Base-by-base conservation (phyloP, 352 stramenopile species). In the Pythium plurisporium region DNA sequence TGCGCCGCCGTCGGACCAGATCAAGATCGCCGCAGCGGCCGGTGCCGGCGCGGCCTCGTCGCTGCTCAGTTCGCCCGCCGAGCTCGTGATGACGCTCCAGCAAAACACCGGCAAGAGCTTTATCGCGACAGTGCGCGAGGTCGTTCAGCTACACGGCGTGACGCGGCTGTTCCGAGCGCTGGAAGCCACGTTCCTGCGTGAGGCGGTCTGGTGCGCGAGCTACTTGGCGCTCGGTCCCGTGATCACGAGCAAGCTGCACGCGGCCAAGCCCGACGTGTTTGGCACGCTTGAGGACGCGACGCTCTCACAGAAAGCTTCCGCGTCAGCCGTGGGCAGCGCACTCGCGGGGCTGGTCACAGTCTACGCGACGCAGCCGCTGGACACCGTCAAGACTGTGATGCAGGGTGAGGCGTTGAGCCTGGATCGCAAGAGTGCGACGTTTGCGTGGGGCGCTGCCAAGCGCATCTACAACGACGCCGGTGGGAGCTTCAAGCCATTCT, bases 71-170 rank as follows among this genome's bases (percentile, higher is more conserved):
- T 85, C 80, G 0, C 72, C 84, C 0, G 84, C 80, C 14, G 84
- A 94, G 63, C 73, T 94, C 27, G 74, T 91, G 46, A 94, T 94
- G 84, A 94, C 84, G 50, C 73, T 91, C 48, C 84, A 94, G 69
- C 84, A 94, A 60, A 89, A 89, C 73, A 86, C 72, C 20, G 84
- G 82, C 43, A 81, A 84, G 64, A 75, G 69, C 50, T 86, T 94
- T 41, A 58, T 61, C 3, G 61, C 65, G 12, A 94, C 84, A 0
- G 69, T 92, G 45, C 66, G 70, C 37, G 72, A 89, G 19, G 62
- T 92, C 41, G 67, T 77, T 30, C 51, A 61, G 20, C 55, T 71
- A 37, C 70, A 79, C 45, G 81, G 84, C 8, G 51, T 73, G 2
- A 34, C 51, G 44, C 76, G 84, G 6, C 67, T 94, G 26, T 76